Evolutionary conservation across 352 stramenopile species (phyloP).

Genomic region (Globisporangium spinosum): DNA sequence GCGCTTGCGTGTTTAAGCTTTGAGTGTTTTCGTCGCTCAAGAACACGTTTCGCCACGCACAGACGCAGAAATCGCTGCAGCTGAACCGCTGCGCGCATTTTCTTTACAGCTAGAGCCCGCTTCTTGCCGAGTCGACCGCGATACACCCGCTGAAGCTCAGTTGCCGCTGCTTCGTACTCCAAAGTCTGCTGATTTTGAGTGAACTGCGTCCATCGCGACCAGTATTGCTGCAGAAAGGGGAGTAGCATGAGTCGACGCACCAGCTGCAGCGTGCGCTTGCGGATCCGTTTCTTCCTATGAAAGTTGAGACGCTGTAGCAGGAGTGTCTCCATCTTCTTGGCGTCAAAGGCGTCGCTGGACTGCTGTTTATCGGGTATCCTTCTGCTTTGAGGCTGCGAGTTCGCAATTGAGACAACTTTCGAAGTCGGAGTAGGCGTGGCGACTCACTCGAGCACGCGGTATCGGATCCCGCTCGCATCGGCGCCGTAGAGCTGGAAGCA

Average conservation of each 20-base stretch:
- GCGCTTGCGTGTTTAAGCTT: constrained; percentile 20
- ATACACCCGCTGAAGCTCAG: constrained; percentile 40
- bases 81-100: constrained; percentile 20
- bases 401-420: background rate
- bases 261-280: constrained; percentile 32
- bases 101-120: background rate
- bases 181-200: constrained; percentile 2
- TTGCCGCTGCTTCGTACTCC: constrained; percentile 31
- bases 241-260: constrained; percentile 34
- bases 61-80: constrained; percentile 35
- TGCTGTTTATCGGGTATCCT: background rate
- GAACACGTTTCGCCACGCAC: constrained; percentile 23
- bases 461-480: constrained; percentile 39
- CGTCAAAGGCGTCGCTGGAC: constrained; percentile 32
- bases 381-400: background rate
- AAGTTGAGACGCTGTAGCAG: constrained; percentile 34
- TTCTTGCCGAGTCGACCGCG: constrained; percentile 20
- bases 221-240: constrained; percentile 30
- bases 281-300: constrained; percentile 30
- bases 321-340: constrained; percentile 47
- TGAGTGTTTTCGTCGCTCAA: constrained; percentile 10
- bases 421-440: constrained; percentile 12
- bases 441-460: constrained; percentile 56
- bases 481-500: constrained; percentile 45
- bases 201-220: constrained; percentile 30